Evolutionary conservation across 495 filamentous ascomycete genomes (phyloP), one percentile per base, ranked within the genome.

Genomic region (Talaromyces nanjingensis): DNA sequence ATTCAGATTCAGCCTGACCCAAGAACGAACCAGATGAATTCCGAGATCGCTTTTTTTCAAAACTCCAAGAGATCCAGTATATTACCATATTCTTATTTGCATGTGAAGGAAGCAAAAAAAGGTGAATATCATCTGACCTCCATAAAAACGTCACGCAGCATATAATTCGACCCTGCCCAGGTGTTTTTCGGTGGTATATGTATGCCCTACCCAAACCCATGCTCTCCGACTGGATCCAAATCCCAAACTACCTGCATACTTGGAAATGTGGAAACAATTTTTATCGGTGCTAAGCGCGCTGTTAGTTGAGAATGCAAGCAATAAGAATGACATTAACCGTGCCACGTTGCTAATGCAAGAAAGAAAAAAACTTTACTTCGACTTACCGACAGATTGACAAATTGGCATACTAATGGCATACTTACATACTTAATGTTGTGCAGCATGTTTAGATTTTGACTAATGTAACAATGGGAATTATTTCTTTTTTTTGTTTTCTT

Each of bases 331-430:
- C 9, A 29, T 56, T 29, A 20, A 25, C 22, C 22, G 53, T 56
- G 53, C 53, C 53, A 56, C 53, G 53, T 56, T 56, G 22, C 53
- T 29, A 56, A 27, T 56, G 53, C 53, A 54, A 27, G 52, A 9
- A 54, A 27, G 20, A 54, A 54, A 24, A 24, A 29, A 25, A 0
- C 14, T 22, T 12, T 22, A 54, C 7, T 24, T 22, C 49, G 14
- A 42, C 14, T 42, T 16, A 9, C 14, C 14, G 37, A 42, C 14
- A 0, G 37, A 42, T 39, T 39, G 37, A 14, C 12, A 25, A 25
- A 25, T 25, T 25, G 25, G 3, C 27, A 27, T 27, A 27, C 27
- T 27, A 25, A 25, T 25, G 25, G 25, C 25, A 34, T 37, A 42
- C 33, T 37, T 6, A 16, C 4, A 16, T 42, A 42, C 37, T 42